Base-by-base conservation (phyloP, 257 asterid species). In the Paulownia fortunei region DNA sequence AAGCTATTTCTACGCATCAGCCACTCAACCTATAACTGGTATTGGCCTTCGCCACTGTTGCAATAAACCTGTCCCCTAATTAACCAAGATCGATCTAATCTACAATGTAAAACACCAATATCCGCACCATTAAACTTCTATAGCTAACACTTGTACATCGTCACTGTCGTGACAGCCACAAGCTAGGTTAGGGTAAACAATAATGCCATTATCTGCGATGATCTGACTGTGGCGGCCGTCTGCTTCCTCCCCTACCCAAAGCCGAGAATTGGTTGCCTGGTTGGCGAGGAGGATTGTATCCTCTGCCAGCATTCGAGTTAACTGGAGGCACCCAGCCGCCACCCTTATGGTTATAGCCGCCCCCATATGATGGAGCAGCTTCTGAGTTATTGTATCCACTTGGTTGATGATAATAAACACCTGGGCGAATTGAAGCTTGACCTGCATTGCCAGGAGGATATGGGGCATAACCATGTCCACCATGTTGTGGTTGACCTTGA, bases 251-350 rank as follows among this genome's bases (percentile, higher is more conserved):
- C 83, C 98, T 79, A 54, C 76, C 84, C 83, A 86, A 73, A 26
- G 92, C 82, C 6, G 97, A 83, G 86, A 69, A 93, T 44, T 83
- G 94, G 72, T 93, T 90, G 13, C 92, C 87, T 0, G 88, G 67
- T 36, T 81, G 94, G 32, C 79, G 92, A 42, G 91, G 84, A 47
- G 75, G 80, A 61, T 55, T 69, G 68, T 85, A 82, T 23, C 93
- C 97, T 76, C 89, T 69, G 11, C 86, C 97, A 42, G 46, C 86
- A 73, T 79, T 78, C 2, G 88, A 73, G 62, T 78, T 78, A 39
- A 49, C 88, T 0, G 80, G 88, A n/a, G 86, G 84, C 44, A 46
- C 79, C 88, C 88, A 68, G 37, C 67, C 75, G 61, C 85, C 82
- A 46, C 51, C 82, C 80, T 55, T 44, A 5, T 74, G 81, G 71